Evolutionary conservation across 1,284 basidiomycete species (phyloP).

Genomic region (Puccinia horiana): DNA sequence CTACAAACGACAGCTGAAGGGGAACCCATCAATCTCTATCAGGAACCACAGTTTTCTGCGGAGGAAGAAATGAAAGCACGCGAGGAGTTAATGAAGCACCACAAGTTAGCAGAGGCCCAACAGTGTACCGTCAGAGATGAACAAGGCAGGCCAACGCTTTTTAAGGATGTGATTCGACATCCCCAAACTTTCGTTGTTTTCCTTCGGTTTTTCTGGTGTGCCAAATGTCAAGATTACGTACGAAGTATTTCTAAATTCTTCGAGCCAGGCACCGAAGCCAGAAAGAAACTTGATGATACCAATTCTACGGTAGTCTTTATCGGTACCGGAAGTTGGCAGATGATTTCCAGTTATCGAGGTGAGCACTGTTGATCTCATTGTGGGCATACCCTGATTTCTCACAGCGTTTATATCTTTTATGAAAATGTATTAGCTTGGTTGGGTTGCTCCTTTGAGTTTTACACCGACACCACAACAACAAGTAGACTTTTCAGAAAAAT

Average conservation of each 20-base stretch:
- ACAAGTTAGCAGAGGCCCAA: constrained; percentile 25
- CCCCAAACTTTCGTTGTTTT: constrained; percentile 21
- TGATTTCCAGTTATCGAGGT: constrained; percentile 37
- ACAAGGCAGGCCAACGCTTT: not conserved
- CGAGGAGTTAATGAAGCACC: not conserved
- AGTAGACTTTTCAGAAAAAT: constrained; percentile 34
- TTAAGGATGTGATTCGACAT: constrained; percentile 24
- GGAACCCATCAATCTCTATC: not conserved
- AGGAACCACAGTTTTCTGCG: not conserved
- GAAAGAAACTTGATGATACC: not conserved
- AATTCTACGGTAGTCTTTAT: constrained; percentile 22
- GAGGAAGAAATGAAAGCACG: constrained; percentile 12
- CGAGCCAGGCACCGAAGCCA: not conserved
- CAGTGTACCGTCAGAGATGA: constrained; percentile 7
- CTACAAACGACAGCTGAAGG: not conserved
- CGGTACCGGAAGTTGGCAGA: constrained; percentile 30
- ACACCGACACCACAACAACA: constrained; percentile 5
- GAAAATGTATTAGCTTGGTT: constrained; percentile 1
- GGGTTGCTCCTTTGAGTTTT: constrained; percentile 33
- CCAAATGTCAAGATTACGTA: constrained; percentile 29
- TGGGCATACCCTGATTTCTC: not conserved
- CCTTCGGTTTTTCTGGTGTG: constrained; percentile 40
- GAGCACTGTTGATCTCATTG: not conserved
- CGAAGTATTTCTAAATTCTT: not conserved
- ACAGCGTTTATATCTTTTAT: not conserved